These are phyloP conservation scores for Clohesyomyces aquaticus DNA, from an alignment of 495 filamentous ascomycete species.

Conservation along the genomic window DNA sequence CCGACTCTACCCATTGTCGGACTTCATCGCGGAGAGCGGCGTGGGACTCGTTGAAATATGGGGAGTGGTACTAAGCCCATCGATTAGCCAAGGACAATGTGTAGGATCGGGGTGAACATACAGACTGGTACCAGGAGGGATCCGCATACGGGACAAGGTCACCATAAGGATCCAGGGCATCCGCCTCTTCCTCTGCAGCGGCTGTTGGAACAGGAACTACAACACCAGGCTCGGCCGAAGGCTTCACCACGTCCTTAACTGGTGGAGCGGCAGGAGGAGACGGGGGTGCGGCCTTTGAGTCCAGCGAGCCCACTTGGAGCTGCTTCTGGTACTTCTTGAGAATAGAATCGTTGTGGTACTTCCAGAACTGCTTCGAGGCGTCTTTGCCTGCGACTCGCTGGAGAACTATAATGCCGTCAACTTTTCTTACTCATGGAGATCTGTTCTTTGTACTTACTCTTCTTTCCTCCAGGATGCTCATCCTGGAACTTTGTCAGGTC, in stretches of 20 bases:
- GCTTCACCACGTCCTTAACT: slow-evolving; percentile 54
- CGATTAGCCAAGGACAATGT: slow-evolving; percentile 5
- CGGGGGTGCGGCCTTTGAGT: slow-evolving; percentile 72
- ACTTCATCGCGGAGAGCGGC: slow-evolving; percentile 86
- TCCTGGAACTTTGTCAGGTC: slow-evolving; percentile 94
- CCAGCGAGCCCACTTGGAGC: slow-evolving; percentile 86
- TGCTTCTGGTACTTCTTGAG: slow-evolving; percentile 92
- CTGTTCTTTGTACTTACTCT: slow-evolving; percentile 61
- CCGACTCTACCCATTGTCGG: slow-evolving; percentile 85
- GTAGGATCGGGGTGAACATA: slow-evolving; percentile 54
- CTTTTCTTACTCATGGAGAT: background rate
- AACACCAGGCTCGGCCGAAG: slow-evolving; percentile 52
- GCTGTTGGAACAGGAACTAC: slow-evolving; percentile 53
- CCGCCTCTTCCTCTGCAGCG: slow-evolving; percentile 56
- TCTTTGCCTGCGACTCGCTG: slow-evolving; percentile 94
- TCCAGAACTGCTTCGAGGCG: slow-evolving; percentile 98
- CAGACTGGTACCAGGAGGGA: slow-evolving; percentile 94
- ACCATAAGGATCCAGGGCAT: slow-evolving; percentile 82
- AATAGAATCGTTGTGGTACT: slow-evolving; percentile 94
- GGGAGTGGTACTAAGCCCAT: slow-evolving; percentile 76
- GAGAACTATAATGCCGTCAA: slow-evolving; percentile 61
- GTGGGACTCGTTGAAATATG: slow-evolving; percentile 93
- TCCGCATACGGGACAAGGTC: slow-evolving; percentile 89
- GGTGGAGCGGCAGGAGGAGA: slow-evolving; percentile 59
- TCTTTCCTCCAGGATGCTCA: slow-evolving; percentile 95